These are phyloP conservation scores for Thuja plicata DNA, from an alignment of 83 land plant genomes.

Conservation along the genomic window DNA sequence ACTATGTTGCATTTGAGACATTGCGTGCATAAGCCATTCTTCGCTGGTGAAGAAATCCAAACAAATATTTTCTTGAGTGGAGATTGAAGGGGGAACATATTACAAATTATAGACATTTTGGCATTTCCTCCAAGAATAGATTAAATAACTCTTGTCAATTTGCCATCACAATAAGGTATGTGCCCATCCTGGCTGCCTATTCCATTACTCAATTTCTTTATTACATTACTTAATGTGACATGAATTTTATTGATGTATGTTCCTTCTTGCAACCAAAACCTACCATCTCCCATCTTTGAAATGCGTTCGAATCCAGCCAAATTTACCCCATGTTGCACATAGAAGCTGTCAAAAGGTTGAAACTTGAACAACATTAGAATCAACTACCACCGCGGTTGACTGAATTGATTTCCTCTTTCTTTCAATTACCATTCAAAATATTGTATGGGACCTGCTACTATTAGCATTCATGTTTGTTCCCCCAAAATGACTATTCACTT, in stretches of 20 bases:
- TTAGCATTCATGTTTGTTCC: too few relatives aligned
- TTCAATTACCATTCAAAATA: too few relatives aligned
- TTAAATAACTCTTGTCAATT: slow-evolving; percentile 41
- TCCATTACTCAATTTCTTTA: slow-evolving; percentile 37
- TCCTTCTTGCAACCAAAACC: slow-evolving; percentile 36
- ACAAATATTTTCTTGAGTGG: too few relatives aligned
- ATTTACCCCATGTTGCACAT: slow-evolving; percentile 31
- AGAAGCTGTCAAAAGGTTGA: not conserved
- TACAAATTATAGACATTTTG: slow-evolving; percentile 39
- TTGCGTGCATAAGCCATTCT: too few relatives aligned
- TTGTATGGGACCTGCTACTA: too few relatives aligned
- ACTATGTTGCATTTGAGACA: too few relatives aligned
- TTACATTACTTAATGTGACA: slow-evolving; percentile 43
- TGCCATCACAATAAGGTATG: slow-evolving; percentile 42
- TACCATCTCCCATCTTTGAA: slow-evolving; percentile 42
- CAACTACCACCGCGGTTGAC: too few relatives aligned
- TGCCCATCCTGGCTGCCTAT: slow-evolving; percentile 32
- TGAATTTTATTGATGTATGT: slow-evolving; percentile 35
- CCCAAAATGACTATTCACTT: too few relatives aligned
- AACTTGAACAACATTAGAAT: too few relatives aligned
- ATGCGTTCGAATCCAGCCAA: slow-evolving; percentile 41
- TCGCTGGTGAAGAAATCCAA: too few relatives aligned
- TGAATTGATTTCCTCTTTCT: too few relatives aligned
- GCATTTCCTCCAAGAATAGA: slow-evolving; percentile 46
- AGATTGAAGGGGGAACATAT: slow-evolving; percentile 27